A percentile compares a stretch with the other conserved stretches of the same genome.
phyloP scores from a whole-genome alignment of 1,284 basidiomycete genomes.

The Trichosporon ovoides region DNA sequence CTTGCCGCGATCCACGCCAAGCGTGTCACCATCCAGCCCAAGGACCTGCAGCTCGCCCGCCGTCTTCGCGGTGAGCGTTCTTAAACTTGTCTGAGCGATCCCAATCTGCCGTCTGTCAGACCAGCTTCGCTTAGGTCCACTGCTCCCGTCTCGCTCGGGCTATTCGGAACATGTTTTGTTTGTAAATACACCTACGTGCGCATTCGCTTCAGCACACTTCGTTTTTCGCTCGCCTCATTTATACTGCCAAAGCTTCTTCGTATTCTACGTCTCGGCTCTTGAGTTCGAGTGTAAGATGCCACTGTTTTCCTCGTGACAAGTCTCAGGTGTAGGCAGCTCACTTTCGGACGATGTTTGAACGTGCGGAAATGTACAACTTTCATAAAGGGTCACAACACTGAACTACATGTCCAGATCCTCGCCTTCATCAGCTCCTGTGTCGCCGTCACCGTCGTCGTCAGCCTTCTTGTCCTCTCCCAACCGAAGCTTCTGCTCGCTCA shows the following conservation, averaged over 20 bases:
- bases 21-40: constrained; percentile 59
- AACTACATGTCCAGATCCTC: neutral
- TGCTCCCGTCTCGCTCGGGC: neutral
- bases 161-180: constrained; percentile 1
- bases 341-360: too few species aligned
- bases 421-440: neutral
- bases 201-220: constrained; percentile 16
- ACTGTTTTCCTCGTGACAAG: neutral
- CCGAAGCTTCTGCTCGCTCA: neutral
- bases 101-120: neutral
- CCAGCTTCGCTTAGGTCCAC: neutral
- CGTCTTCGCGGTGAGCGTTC: constrained; percentile 57
- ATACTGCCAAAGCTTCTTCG: constrained; percentile 11
- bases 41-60: constrained; percentile 62
- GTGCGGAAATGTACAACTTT: neutral
- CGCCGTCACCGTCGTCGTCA: neutral
- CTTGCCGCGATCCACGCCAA: constrained; percentile 54
- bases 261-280: neutral
- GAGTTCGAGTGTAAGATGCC: neutral
- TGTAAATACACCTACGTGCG: neutral
- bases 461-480: neutral
- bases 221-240: constrained; percentile 36
- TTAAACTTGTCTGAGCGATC: constrained; percentile 22
- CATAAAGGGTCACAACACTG: neutral
- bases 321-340: too few species aligned